These are phyloP conservation scores for Mallotus japonicus DNA, from an alignment of 441 rosid genomes.

Conservation along the genomic window DNA sequence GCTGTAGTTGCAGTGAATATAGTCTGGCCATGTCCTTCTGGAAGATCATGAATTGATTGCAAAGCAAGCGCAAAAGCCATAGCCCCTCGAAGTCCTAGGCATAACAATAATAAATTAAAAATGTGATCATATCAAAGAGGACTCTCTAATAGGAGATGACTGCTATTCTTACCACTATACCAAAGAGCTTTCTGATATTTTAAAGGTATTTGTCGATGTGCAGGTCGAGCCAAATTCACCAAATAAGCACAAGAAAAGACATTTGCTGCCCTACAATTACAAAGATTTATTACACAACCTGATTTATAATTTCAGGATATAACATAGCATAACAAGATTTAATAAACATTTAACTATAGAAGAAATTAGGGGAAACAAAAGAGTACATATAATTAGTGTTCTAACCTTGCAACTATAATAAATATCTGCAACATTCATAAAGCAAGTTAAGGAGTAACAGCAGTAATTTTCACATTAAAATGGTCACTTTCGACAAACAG, in stretches of 20 bases:
- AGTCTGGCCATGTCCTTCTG: slow-evolving; percentile 99
- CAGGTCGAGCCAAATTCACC: slow-evolving; percentile 86
- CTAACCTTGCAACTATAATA: slow-evolving; percentile 81
- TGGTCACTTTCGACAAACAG: neutral
- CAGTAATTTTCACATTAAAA: slow-evolving; percentile 16
- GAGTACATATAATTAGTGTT: neutral
- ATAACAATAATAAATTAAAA: slow-evolving; percentile 28
- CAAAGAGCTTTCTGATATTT: slow-evolving; percentile 98
- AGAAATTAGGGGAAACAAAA: neutral
- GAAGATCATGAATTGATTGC: slow-evolving; percentile 97
- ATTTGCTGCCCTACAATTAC: slow-evolving; percentile 86
- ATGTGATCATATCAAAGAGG: slow-evolving; percentile 18
- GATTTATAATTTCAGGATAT: slow-evolving; percentile 26
- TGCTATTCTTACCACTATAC: slow-evolving; percentile 80
- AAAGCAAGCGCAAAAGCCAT: slow-evolving; percentile 99
- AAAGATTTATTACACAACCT: slow-evolving; percentile 27
- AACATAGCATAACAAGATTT: neutral
- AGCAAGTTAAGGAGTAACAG: slow-evolving; percentile 49
- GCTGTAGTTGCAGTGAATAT: slow-evolving; percentile 98
- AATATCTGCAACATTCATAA: slow-evolving; percentile 54
- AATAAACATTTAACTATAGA: neutral
- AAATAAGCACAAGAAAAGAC: slow-evolving; percentile 93
- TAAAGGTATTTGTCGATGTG: slow-evolving; percentile 71
- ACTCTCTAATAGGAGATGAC: slow-evolving; percentile 15
- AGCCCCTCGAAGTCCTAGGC: slow-evolving; percentile 95